Base-by-base conservation (phyloP, 345 rosid species). In the Erysimum cheiranthoides region DNA sequence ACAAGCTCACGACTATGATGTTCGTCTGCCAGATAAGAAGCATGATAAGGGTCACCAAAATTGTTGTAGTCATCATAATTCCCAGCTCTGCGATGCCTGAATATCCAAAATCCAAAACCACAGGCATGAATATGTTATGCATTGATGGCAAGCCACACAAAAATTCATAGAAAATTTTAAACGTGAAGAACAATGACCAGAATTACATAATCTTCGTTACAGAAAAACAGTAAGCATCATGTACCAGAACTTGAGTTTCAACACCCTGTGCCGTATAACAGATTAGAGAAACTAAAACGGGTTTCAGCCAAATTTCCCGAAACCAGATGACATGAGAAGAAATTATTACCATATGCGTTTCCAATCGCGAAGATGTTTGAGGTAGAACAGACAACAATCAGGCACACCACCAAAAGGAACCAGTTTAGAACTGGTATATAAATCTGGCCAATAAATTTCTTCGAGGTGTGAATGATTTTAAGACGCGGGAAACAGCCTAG, bases 401-500 rank as follows among this genome's bases (percentile, higher is more conserved):
- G 73, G 80, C 96, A 89, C 73, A 84, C 86, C 53, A 75, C 97
- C 85, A 95, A 86, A 84, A 95, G 80, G 84, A 85, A 95, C 99
- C 99, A 95, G 83, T 95, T 95, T 46, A 95, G 76, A 74, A 93
- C 97, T 6, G 99, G 99, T 84, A 95, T 95, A 80, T 92, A 95
- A 38, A 95, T 92, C 85, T 95, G 99, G 46, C 99, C 99, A 87
- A 95, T 90, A 83, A 95, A 95, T 73, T 95, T 95, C 70, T 96
- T 89, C 54, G 99, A 95, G n/a, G 99, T 95, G 76, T 95, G 99
- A 72, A 95, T 81, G 71, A 95, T 89, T 87, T 95, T 95, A 59
- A 95, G 96, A 56, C 97, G 97, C 14, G 99, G 99, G 82, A 95
- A 95, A 73, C 97, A 92, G 74, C 99, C 99, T 73, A 95, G 92